phyloP scores from a whole-genome alignment of 371 early-diverging fungal genomes.

The Haplosporangium sp. region DNA sequence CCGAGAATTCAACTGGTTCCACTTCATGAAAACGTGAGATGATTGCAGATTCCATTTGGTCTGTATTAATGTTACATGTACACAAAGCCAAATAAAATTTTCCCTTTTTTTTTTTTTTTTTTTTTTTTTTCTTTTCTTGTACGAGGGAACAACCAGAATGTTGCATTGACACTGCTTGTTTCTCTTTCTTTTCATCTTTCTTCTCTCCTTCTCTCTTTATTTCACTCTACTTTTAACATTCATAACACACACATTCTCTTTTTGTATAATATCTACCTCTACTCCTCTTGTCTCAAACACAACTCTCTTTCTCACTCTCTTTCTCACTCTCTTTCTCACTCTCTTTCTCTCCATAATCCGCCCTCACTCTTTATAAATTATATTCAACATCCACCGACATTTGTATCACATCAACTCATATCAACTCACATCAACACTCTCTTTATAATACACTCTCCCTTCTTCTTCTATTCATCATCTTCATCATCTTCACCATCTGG shows the following conservation, averaged over 20 bases:
- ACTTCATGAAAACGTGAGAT: constrained; percentile 9
- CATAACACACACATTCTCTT: neutral
- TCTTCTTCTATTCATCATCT: neutral
- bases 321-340: neutral
- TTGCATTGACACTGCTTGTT: neutral
- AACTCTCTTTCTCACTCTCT: neutral
- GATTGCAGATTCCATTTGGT: constrained; percentile 2
- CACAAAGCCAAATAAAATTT: neutral
- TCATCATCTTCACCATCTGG: neutral
- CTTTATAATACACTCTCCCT: neutral
- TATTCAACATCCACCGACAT: neutral
- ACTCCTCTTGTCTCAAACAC: neutral
- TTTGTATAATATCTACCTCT: neutral
- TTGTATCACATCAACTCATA: neutral
- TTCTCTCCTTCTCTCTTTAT: constrained; percentile 7
- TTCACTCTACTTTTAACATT: no score
- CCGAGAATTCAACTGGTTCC: neutral
- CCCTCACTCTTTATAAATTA: neutral
- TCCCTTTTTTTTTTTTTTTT: constrained; percentile 1
- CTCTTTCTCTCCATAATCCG: neutral
- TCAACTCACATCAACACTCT: neutral
- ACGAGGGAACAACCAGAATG: neutral
- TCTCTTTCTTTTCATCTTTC: neutral
- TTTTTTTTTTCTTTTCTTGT: constrained; percentile 4
- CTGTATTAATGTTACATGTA: no score